Conservation (phyloP, 1,284 basidiomycete genomes). For the Apiotrichum brassicae region DNA sequence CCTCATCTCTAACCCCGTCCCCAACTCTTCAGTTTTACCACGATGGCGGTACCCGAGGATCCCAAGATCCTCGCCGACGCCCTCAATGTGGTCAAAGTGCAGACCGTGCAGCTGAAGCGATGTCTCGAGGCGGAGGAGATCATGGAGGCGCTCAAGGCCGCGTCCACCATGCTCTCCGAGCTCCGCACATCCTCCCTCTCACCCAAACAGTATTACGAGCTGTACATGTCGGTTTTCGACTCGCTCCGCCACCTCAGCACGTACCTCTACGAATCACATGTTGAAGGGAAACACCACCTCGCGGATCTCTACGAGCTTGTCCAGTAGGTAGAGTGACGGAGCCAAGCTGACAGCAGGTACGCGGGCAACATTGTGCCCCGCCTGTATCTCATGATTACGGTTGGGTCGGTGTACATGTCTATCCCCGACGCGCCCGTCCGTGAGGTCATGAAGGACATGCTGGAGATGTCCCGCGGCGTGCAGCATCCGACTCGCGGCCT, state of each 20-base stretch:
- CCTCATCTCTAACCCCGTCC: no score
- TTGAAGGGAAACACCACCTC: conserved; percentile 78
- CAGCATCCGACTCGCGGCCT: conserved; percentile 87
- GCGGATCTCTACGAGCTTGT: conserved; percentile 96
- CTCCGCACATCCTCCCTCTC: conserved; percentile 82
- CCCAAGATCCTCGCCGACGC: conserved; percentile 41
- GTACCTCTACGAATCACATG: conserved; percentile 89
- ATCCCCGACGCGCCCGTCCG: conserved; percentile 89
- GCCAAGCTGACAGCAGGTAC: conserved; percentile 22
- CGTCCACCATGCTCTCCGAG: conserved; percentile 91
- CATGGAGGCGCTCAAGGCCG: conserved; percentile 94
- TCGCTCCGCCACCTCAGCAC: conserved; percentile 85
- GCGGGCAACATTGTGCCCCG: conserved; percentile 70
- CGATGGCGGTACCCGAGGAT: conserved; percentile 29
- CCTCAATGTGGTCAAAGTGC: conserved; percentile 70
- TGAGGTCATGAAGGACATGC: conserved; percentile 99
- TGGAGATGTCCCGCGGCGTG: conserved; percentile 95
- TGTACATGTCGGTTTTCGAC: conserved; percentile 97
- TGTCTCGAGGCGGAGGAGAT: conserved; percentile 87
- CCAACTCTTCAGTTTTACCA: no score
- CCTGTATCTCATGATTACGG: conserved; percentile 95
- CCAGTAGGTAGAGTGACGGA: conserved; percentile 57
- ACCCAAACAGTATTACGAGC: conserved; percentile 94
- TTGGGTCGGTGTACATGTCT: conserved; percentile 96
- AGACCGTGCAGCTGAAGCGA: conserved; percentile 87